Conservation (phyloP, 441 rosid species). For the Corymbia citriodora region DNA sequence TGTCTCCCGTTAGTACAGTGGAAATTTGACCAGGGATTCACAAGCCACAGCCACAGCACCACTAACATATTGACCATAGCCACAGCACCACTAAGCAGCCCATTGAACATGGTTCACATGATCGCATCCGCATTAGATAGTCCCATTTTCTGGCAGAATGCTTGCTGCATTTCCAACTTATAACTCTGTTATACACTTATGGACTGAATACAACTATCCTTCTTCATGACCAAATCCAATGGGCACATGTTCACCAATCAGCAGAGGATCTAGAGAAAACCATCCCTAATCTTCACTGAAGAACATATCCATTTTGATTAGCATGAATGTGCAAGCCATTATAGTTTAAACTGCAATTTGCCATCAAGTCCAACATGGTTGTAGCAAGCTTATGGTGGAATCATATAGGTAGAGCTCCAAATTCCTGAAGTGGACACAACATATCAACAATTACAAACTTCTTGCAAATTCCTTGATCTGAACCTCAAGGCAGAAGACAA, state of each 20-base stretch:
- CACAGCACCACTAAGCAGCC: neutral
- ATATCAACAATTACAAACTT: neutral
- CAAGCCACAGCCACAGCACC: neutral
- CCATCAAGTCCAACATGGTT: neutral
- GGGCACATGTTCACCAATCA: neutral
- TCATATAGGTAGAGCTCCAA: neutral
- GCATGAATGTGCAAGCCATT: neutral
- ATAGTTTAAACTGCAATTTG: neutral
- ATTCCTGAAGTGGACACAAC: neutral
- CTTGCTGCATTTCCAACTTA: neutral
- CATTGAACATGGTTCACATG: neutral
- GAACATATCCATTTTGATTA: neutral
- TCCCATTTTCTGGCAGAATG: neutral
- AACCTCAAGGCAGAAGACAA: neutral
- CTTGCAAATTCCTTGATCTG: neutral
- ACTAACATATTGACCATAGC: neutral
- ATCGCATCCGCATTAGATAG: neutral
- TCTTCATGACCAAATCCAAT: neutral
- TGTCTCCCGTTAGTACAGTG: neutral
- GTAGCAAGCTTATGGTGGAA: neutral
- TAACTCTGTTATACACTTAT: neutral
- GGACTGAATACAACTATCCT: neutral
- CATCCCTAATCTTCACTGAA: neutral
- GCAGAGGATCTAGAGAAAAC: neutral
- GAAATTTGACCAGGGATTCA: neutral